Conservation (phyloP, 345 rosid species). For the Salix suchowensis region DNA sequence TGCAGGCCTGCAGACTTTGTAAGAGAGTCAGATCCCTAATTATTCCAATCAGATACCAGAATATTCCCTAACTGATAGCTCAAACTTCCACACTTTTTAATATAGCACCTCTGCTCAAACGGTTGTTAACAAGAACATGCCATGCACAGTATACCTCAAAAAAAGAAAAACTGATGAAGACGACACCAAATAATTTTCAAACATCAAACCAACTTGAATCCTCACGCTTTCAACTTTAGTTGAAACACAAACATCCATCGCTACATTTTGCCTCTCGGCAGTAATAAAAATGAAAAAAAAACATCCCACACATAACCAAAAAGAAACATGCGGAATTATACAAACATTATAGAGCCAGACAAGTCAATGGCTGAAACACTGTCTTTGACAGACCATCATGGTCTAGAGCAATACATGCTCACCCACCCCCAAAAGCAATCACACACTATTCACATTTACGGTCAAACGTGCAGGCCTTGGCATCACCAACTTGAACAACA, state of each 20-base stretch:
- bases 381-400: background rate
- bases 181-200: background rate
- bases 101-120: background rate
- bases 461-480: background rate
- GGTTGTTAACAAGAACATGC: background rate
- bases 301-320: background rate
- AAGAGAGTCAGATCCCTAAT: background rate
- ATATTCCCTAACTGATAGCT: background rate
- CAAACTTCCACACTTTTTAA: background rate
- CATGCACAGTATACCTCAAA: background rate
- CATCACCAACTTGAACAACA: background rate
- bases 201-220: background rate
- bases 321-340: background rate
- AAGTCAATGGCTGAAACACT: background rate
- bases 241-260: background rate
- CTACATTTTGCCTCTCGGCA: background rate
- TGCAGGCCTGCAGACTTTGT: background rate
- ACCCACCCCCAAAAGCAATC: background rate
- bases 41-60: background rate
- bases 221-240: background rate
- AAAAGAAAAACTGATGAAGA: background rate
- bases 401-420: background rate
- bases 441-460: conserved; percentile 5
- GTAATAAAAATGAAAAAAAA: background rate
- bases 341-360: background rate